These are phyloP conservation scores for Ceratocystis albifundus DNA, from an alignment of 2,329 filamentous ascomycete genomes.

Conservation along the genomic window DNA sequence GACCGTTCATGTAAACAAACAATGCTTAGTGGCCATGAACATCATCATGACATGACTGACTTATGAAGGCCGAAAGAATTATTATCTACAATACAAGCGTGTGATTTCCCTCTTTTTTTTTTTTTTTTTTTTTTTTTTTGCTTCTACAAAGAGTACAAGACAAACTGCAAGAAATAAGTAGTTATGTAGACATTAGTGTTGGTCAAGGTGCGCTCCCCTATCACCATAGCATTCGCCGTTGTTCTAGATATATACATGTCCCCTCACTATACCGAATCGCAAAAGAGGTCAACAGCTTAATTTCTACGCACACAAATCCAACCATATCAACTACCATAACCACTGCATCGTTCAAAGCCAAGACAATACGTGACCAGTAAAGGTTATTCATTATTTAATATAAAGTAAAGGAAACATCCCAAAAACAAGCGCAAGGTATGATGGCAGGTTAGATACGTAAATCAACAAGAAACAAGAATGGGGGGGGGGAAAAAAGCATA, in stretches of 20 bases:
- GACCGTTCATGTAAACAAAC: too few species aligned
- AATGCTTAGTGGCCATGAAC: not conserved
- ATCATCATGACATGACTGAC: slow-evolving; percentile 1
- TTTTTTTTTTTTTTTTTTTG: slow-evolving; percentile 13
- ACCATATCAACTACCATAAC: not conserved
- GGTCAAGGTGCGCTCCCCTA: too few species aligned
- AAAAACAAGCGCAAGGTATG: slow-evolving; percentile 23
- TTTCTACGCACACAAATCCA: too few species aligned
- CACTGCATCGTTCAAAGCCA: slow-evolving; percentile 10
- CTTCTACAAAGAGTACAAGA: not conserved
- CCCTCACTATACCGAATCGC: too few species aligned
- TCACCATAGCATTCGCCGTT: too few species aligned
- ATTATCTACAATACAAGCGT: slow-evolving; percentile 20
- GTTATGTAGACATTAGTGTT: not conserved
- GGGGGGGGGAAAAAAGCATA: slow-evolving; percentile 23
- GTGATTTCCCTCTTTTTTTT: slow-evolving; percentile 14
- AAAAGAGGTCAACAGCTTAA: too few species aligned
- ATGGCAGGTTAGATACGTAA: slow-evolving; percentile 23
- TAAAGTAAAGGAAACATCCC: slow-evolving; percentile 17
- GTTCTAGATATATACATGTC: too few species aligned
- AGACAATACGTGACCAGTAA: slow-evolving; percentile 14
- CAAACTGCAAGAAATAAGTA: not conserved
- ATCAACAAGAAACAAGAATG: slow-evolving; percentile 20
- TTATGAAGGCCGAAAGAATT: slow-evolving; percentile 11
- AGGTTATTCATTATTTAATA: slow-evolving; percentile 6